Evolutionary conservation across 2,329 filamentous ascomycete genomes (phyloP), one percentile per base, ranked within the genome.

Genomic region (Penicillium decumbens): DNA sequence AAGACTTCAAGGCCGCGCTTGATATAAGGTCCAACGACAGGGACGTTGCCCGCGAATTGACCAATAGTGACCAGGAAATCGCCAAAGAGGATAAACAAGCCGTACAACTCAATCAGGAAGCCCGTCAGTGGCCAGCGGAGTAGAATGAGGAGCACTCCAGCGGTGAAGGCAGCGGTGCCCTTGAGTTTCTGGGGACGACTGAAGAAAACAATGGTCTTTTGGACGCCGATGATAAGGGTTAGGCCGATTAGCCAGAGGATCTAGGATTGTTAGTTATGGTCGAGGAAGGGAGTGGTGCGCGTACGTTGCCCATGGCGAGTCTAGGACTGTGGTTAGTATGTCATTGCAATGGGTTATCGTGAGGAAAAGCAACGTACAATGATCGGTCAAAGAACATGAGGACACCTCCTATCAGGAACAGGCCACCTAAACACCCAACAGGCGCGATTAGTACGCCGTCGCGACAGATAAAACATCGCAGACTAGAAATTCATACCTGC

Each of bases 161-260:
- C 75, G 62, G 88, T 85, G 75, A 98, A 98, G 13, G 91, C 91
- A 4, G 84, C 85, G 0, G 89, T 96, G 57, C 93, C 93, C 67
- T 90, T 90, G 64, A 89, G 82, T 73, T 98, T 98, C 68, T 96
- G 89, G 62, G 84, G 85, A 54, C 93, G 87, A 44, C 90, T 88
- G 77, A 98, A 98, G 83, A 98, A 98, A 68, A 87, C 78, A 56
- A 92, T 77, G 0, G 93, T 97, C 70, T 96, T 96, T 70, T 87
- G 81, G 23, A 89, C 81, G 38, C 93, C 93, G 74, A 98, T 95
- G 64, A 97, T 95, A 51, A 97, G 87, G 27, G 91, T 95, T 24
- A 98, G 83, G 70, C 93, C 93, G 75, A 95, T 89, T 47, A 98
- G 83, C 79, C 98, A 97, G 70, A 98, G 89, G 71, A 98, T 95